phyloP scores from a whole-genome alignment of 371 early-diverging fungal genomes.

The Mortierella sp. region DNA sequence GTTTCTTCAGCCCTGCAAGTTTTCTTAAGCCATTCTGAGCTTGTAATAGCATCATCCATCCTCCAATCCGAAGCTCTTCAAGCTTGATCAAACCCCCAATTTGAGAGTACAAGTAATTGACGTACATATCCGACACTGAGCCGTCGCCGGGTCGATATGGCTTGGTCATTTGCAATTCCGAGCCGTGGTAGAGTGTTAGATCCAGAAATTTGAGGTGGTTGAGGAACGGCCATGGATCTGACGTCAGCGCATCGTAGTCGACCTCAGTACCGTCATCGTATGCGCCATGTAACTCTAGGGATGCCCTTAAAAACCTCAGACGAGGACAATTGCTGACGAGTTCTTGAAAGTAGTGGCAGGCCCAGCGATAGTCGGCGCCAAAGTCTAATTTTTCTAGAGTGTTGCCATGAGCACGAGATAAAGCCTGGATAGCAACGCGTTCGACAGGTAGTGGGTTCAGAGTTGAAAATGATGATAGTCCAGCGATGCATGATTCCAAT shows the following conservation, averaged over 20 bases:
- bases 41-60: conserved; percentile 15
- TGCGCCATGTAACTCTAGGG: not conserved
- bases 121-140: conserved; percentile 1
- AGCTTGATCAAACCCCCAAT: not conserved
- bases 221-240: conserved; percentile 9
- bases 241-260: conserved; percentile 2
- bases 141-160: conserved; percentile 9
- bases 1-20: not conserved
- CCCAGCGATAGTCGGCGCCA: not conserved
- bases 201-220: not conserved
- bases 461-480: not conserved
- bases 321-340: conserved; percentile 3
- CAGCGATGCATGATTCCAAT: conserved; percentile 4
- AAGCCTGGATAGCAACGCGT: not conserved
- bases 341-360: conserved; percentile 9
- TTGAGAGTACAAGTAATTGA: conserved; percentile 16
- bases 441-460: not conserved
- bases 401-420: conserved; percentile 2
- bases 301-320: conserved; percentile 2
- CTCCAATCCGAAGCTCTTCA: conserved; percentile 9
- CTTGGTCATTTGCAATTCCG: conserved; percentile 2
- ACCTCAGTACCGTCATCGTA: not conserved
- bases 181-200: conserved; percentile 6
- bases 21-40: not conserved
- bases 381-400: conserved; percentile 13